Percentiles rank a stretch among this genome's conserved stretches.
These are phyloP conservation scores for Musa schizocarpa DNA, from an alignment of 176 grass and related monocot genomes.

Conservation along the genomic window DNA sequence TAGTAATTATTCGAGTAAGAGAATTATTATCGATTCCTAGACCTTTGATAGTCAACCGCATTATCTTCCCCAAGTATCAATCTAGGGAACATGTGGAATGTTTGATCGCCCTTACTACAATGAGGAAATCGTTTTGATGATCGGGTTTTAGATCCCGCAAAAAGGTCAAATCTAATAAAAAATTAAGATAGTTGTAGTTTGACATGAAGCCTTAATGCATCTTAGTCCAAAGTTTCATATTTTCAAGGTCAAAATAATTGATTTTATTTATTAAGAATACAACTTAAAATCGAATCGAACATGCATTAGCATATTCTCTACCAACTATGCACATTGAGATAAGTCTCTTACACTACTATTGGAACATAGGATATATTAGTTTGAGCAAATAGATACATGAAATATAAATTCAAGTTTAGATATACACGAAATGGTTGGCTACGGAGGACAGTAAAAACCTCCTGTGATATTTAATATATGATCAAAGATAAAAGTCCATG, in stretches of 20 bases:
- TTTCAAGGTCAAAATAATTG: too few relatives aligned
- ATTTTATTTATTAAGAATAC: too few relatives aligned
- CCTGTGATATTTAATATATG: neutral
- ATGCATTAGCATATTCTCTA: neutral
- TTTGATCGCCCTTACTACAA: constrained; percentile 46
- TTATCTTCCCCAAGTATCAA: constrained; percentile 69
- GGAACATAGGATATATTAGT: too few relatives aligned
- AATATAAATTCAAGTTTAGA: too few relatives aligned
- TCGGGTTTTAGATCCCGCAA: constrained; percentile 65
- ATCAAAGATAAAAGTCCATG: neutral
- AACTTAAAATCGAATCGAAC: neutral
- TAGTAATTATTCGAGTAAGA: constrained; percentile 69
- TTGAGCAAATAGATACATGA: too few relatives aligned
- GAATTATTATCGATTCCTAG: constrained; percentile 67
- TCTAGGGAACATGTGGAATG: constrained; percentile 65
- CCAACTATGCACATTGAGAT: too few relatives aligned
- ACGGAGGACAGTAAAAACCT: neutral
- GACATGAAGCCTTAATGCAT: neutral
- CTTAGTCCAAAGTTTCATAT: too few relatives aligned
- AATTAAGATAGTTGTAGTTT: neutral
- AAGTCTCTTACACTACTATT: too few relatives aligned
- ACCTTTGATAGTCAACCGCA: constrained; percentile 44
- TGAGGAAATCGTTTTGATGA: constrained; percentile 70
- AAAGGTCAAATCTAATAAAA: neutral
- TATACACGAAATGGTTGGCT: neutral